Base-by-base conservation (phyloP, 192 early-diverging fungal genomes). In the Lobulomyces angularis region DNA sequence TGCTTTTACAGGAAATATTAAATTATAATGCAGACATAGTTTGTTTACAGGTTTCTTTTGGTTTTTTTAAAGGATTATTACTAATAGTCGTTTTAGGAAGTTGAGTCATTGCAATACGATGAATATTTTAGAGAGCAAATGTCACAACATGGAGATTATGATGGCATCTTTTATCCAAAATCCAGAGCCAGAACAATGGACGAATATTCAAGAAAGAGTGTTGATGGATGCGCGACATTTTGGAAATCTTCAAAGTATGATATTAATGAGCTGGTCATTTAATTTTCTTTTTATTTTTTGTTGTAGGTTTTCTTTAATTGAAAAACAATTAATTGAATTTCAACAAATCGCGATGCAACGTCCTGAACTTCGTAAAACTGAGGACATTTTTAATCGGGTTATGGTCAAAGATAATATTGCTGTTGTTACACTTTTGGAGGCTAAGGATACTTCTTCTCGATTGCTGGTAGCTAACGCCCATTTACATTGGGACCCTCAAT, bases 371-470 rank as follows among this genome's bases (percentile, higher is more conserved):
- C 82, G 83, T 31, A 80, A 87, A 56, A 80, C 78, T 27, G 90
- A 87, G 23, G 94, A 95, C 56, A 80, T 94, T 29, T 90, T 90
- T 58, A 93, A 97, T 56, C 82, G 94, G 20, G 88, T 97, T 12
- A 92, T 91, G 84, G 80, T 88, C 37, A 91, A 91, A 61, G 94
- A 97, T 64, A 89, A 97, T 50, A 83, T 97, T 47, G 83, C 83
- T 8, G 70, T 86, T 4, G 69, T 92, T 37, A 69, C 77, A 8
- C 56, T 93, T 25, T 65, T 97, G 51, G 82, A 90, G 53, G 71
- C 82, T 48, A 86, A 84, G 59, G 79, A 86, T 27, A 80, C 72
- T 7, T 64, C 73, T 34, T 60, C 67, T 8, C 62, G 70, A 30
- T 19, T 88, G 21, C 59, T 97, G 29, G 84, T 90, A 11, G 81